Evolutionary conservation across 2,329 filamentous ascomycete genomes (phyloP).

Genomic region (Chaetomiaceae sp.): DNA sequence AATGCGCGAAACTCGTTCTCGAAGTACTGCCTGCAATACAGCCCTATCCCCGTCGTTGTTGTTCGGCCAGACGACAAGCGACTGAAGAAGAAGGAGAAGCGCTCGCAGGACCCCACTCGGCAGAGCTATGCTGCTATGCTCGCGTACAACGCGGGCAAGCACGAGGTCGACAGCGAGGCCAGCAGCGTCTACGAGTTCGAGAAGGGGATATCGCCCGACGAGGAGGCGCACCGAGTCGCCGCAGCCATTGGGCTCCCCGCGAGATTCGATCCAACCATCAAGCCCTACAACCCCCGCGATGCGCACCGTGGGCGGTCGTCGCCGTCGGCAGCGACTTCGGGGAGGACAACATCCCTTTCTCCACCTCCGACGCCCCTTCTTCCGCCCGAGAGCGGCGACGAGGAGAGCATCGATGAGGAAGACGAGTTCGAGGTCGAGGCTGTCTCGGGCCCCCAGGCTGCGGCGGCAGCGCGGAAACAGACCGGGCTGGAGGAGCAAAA

Average conservation of each 20-base stretch:
- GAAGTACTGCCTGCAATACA: constrained; percentile 92
- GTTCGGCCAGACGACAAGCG: constrained; percentile 84
- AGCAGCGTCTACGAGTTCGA: constrained; percentile 53
- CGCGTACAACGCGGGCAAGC: constrained; percentile 54
- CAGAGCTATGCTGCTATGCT: constrained; percentile 76
- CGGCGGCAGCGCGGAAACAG: constrained; percentile 40
- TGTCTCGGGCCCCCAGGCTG: constrained; percentile 33
- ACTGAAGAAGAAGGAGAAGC: constrained; percentile 84
- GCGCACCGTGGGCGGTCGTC: constrained; percentile 15
- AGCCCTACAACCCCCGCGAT: constrained; percentile 41
- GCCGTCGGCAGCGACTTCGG: constrained; percentile 10
- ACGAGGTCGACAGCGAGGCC: constrained; percentile 54
- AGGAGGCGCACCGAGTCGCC: constrained; percentile 62
- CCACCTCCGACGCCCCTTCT: constrained; percentile 20
- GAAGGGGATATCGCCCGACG: constrained; percentile 51
- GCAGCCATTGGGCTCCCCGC: constrained; percentile 59
- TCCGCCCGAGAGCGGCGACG: constrained; percentile 38
- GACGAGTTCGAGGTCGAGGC: constrained; percentile 42
- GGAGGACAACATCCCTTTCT: constrained; percentile 16
- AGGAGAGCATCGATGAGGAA: constrained; percentile 40
- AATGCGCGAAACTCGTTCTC: constrained; percentile 77
- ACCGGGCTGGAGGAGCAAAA: constrained; percentile 40
- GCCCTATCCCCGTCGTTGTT: constrained; percentile 87
- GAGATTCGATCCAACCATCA: constrained; percentile 60
- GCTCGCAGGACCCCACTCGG: constrained; percentile 68